Conservation (phyloP, 2,329 filamentous ascomycete genomes). For the Neonectria punicea region DNA sequence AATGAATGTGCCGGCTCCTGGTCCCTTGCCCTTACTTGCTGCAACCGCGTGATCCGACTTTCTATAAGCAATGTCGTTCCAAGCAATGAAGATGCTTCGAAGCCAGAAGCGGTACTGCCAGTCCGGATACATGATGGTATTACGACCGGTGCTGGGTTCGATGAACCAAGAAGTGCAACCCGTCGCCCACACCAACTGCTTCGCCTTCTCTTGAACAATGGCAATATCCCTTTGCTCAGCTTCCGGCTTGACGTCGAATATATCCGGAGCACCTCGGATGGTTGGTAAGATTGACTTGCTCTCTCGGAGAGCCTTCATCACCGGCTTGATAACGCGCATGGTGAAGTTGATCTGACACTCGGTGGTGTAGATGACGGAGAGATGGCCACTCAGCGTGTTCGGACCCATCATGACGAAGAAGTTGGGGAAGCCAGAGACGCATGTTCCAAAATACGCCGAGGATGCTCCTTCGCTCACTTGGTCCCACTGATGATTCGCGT, state of each 20-base stretch:
- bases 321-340: constrained; percentile 48
- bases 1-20: background rate
- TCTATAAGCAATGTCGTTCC: constrained; percentile 48
- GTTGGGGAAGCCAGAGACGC: constrained; percentile 58
- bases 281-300: constrained; percentile 10
- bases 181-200: constrained; percentile 57
- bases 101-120: constrained; percentile 62
- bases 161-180: constrained; percentile 65
- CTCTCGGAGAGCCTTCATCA: constrained; percentile 43
- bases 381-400: constrained; percentile 56
- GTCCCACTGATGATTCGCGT: constrained; percentile 41
- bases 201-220: constrained; percentile 54
- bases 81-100: constrained; percentile 56
- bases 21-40: background rate
- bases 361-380: constrained; percentile 60
- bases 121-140: constrained; percentile 63
- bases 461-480: constrained; percentile 36
- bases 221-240: constrained; percentile 39
- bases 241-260: constrained; percentile 45
- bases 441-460: constrained; percentile 61
- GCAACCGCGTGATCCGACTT: background rate
- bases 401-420: constrained; percentile 50
- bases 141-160: constrained; percentile 56
- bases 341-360: constrained; percentile 63
- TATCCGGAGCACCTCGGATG: constrained; percentile 34